Conservation (phyloP, 2,329 filamentous ascomycete genomes). For the Peltaster fructicola region DNA sequence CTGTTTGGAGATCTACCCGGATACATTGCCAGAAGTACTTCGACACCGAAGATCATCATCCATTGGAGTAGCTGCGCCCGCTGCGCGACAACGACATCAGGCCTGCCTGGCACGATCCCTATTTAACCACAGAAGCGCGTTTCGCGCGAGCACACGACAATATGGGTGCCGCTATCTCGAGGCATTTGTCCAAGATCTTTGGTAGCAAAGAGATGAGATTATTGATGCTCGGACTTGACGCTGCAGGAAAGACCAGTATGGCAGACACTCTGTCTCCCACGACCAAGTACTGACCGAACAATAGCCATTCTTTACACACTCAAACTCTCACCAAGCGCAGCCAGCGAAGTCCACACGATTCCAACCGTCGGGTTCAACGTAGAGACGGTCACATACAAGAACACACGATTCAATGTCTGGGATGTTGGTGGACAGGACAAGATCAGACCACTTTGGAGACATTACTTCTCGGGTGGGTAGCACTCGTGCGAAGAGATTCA, state of each 20-base stretch:
- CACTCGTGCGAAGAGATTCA: background rate
- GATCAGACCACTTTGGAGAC: slow-evolving; percentile 97
- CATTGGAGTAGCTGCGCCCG: no score
- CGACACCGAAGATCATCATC: no score
- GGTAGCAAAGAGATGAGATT: slow-evolving; percentile 98
- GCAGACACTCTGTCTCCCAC: slow-evolving; percentile 4
- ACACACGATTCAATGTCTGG: slow-evolving; percentile 99
- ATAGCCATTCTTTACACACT: slow-evolving; percentile 93
- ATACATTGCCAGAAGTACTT: no score
- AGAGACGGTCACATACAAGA: slow-evolving; percentile 99
- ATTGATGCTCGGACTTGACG: slow-evolving; percentile 92
- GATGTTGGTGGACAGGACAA: slow-evolving; percentile 99
- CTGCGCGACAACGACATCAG: no score
- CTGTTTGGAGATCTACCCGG: no score
- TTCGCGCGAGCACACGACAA: no score
- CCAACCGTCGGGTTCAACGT: slow-evolving; percentile 99
- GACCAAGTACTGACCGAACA: slow-evolving; percentile 1
- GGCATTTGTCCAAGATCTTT: slow-evolving; percentile 98
- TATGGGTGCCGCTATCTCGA: slow-evolving; percentile 88
- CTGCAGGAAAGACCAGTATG: slow-evolving; percentile 83
- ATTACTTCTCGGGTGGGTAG: slow-evolving; percentile 72
- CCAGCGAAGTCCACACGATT: slow-evolving; percentile 97
- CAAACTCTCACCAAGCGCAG: slow-evolving; percentile 49
- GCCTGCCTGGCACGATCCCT: no score
- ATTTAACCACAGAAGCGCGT: no score